These are phyloP conservation scores for Aspergillus eucalypticola DNA, from an alignment of 2,329 filamentous ascomycete genomes.

Conservation along the genomic window DNA sequence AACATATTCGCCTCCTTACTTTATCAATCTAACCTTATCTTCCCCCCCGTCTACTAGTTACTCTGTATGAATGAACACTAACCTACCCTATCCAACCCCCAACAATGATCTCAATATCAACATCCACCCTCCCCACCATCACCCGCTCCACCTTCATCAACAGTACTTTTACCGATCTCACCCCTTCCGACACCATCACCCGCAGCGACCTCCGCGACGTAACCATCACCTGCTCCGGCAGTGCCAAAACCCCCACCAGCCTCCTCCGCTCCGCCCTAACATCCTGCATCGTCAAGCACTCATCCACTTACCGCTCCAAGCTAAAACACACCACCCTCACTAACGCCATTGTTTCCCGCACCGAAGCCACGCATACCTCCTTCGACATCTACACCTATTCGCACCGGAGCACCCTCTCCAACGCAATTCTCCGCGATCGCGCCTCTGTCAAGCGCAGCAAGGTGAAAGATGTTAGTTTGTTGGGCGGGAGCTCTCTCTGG, in stretches of 20 bases:
- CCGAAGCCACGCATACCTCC: too few relatives aligned
- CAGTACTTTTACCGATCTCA: constrained; percentile 20
- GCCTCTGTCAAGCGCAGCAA: neutral
- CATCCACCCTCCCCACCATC: constrained; percentile 11
- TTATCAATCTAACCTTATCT: too few relatives aligned
- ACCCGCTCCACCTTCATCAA: constrained; percentile 17
- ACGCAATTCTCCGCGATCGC: constrained; percentile 15
- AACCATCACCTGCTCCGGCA: neutral
- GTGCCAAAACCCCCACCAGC: neutral
- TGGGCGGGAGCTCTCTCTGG: constrained; percentile 11
- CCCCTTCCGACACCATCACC: neutral
- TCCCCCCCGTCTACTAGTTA: too few relatives aligned
- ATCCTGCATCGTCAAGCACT: neutral
- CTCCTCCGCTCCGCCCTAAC: neutral
- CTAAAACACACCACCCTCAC: constrained; percentile 16
- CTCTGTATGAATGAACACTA: too few relatives aligned
- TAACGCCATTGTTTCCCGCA: neutral
- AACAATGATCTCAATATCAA: constrained; percentile 11
- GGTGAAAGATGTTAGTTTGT: neutral
- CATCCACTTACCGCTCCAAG: neutral
- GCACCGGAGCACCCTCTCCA: constrained; percentile 19
- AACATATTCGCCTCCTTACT: too few relatives aligned
- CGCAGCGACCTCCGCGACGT: neutral
- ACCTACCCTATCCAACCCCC: too few relatives aligned
- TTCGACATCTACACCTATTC: too few relatives aligned